Conservation (phyloP, 116 monocot genomes). For the Trichopus zeylanicus region DNA sequence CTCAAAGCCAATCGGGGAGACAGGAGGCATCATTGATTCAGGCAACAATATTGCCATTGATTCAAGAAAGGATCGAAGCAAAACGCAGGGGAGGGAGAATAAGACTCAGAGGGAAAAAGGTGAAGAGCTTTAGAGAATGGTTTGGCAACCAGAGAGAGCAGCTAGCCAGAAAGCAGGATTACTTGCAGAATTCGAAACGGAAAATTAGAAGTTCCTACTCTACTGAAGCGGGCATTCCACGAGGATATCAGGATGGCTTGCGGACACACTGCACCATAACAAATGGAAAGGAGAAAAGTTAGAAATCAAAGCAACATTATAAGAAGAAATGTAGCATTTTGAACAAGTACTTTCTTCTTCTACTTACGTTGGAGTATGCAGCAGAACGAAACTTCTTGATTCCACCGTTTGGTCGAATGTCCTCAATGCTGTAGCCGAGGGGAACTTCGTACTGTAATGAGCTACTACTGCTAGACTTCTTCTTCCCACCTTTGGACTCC, state of each 20-base stretch:
- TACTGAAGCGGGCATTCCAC: constrained; percentile 4
- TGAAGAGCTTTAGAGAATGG: background rate
- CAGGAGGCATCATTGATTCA: constrained; percentile 3
- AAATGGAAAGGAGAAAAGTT: constrained; percentile 2
- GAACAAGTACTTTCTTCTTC: background rate
- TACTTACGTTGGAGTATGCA: constrained; percentile 98
- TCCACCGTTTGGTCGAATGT: constrained; percentile 87
- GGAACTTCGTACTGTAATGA: constrained; percentile 75
- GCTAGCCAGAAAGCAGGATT: constrained; percentile 23
- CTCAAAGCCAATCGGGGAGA: constrained; percentile 67
- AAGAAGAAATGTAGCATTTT: background rate
- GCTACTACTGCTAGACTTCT: constrained; percentile 68
- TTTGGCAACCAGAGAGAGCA: constrained; percentile 23
- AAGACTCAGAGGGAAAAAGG: constrained; percentile 6
- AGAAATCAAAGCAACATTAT: background rate
- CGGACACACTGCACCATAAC: constrained; percentile 53
- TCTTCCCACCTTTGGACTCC: constrained; percentile 87
- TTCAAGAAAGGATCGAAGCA: background rate
- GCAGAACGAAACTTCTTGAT: constrained; percentile 95
- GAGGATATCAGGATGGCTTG: constrained; percentile 78
- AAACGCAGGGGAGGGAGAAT: constrained; percentile 3
- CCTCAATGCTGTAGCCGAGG: constrained; percentile 90
- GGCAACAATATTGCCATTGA: constrained; percentile 12
- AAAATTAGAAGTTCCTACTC: constrained; percentile 22
- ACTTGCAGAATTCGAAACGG: constrained; percentile 4